phyloP scores from a whole-genome alignment of 2,329 filamentous ascomycete genomes.

The Sclerotinia glacialis region DNA sequence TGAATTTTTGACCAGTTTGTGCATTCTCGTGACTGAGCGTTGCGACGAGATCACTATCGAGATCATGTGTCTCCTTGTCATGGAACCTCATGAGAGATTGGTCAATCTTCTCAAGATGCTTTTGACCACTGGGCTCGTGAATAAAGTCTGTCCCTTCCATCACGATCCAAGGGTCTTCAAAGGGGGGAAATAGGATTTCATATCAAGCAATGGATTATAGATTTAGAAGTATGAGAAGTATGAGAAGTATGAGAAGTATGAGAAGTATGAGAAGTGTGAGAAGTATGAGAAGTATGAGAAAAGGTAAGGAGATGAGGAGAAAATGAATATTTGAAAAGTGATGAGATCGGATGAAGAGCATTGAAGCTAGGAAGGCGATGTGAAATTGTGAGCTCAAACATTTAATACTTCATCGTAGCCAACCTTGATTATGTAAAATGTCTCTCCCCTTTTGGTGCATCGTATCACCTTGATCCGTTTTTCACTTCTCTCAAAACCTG shows the following conservation, averaged over 20 bases:
- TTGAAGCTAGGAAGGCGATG: not conserved
- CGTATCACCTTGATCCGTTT: not conserved
- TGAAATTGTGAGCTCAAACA: not conserved
- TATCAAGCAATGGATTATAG: not conserved
- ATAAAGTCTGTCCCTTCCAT: not conserved
- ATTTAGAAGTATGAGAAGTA: not conserved
- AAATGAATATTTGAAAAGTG: no score
- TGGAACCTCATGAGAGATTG: not conserved
- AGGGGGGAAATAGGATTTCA: not conserved
- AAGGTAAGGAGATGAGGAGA: not conserved
- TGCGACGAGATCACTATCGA: not conserved
- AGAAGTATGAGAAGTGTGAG: no score
- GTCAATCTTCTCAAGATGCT: not conserved
- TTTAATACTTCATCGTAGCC: not conserved
- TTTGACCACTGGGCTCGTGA: not conserved
- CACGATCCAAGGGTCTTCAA: not conserved
- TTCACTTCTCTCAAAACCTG: not conserved
- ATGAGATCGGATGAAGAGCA: not conserved
- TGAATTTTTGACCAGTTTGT: slow-evolving; percentile 11
- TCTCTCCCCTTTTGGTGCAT: not conserved
- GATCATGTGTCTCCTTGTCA: not conserved
- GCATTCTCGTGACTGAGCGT: slow-evolving; percentile 13
- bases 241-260: no score
- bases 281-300: not conserved
- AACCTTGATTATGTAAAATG: slow-evolving; percentile 4